Base-by-base conservation (phyloP, 306 rosid species). In the Elaeagnus macrophylla region DNA sequence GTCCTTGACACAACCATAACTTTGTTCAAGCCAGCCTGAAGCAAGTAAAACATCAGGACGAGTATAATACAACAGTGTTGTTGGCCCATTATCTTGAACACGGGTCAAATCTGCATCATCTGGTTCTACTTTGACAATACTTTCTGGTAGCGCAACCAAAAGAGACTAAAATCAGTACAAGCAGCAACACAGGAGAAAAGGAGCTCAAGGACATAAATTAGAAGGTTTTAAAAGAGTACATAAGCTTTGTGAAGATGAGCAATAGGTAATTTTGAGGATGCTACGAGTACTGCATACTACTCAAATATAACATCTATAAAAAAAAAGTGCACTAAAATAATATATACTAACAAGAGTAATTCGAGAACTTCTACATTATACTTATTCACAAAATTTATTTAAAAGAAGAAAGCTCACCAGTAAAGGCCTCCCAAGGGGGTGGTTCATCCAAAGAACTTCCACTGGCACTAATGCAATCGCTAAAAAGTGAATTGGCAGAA, bases 41-140 rank as follows among this genome's bases (percentile, higher is more conserved):
- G 48, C 83, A 67, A 84, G 79, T 65, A 82, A 60, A 32, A 65
- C 80, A 69, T 91, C 96, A 5, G 95, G 93, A 49, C 67, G 70
- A 7, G 69, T 64, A 49, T 60, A 36, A 52, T 69, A 54, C 50
- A 57, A 17, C 54, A 11, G 47, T 10, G 61, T 53, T 67, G 45
- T 12, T 48, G 49, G 35, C 78, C 75, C 80, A 54, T 54, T 79
- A 46, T 82, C 89, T 66, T 60, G 42, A 39, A 61, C 74, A 16
- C 77, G 66, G 39, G 67, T 49, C 81, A 79, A 78, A 52, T 70
- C 66, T 39, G 69, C 55, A 14, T 90, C 88, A 44, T 45, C 58
- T 45, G 84, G 57, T 60, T 79, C 99, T 17, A 51, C 37, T 67
- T 87, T 84, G 71, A 69, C 81, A 67, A 20, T 54, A 56, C 72